A percentile compares a stretch with the other conserved stretches of the same genome.
phyloP scores from a whole-genome alignment of 305 asterid genomes.

The Striga hermonthica region DNA sequence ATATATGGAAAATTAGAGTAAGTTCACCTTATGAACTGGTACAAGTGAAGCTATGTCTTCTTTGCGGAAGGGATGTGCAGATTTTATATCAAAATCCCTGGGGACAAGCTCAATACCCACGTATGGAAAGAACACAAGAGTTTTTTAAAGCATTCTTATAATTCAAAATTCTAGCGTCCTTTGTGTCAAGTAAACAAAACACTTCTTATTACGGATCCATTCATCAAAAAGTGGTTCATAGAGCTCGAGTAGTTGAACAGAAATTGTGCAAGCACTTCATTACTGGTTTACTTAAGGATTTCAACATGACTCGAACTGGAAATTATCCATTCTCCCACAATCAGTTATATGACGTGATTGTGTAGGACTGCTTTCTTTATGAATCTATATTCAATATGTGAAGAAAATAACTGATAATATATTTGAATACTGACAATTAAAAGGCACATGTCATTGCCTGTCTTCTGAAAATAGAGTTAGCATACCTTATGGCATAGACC shows the following conservation, averaged over 20 bases:
- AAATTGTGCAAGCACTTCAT: neutral
- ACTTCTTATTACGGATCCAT: conserved; percentile 14
- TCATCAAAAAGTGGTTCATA: neutral
- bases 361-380: conserved; percentile 5
- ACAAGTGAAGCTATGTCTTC: conserved; percentile 87
- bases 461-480: conserved; percentile 29
- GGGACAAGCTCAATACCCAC: conserved; percentile 98
- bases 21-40: conserved; percentile 91
- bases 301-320: neutral
- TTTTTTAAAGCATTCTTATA: conserved; percentile 27
- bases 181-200: conserved; percentile 22
- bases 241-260: conserved; percentile 9
- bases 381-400: conserved; percentile 6
- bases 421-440: conserved; percentile 21
- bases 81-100: conserved; percentile 85
- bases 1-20: conserved; percentile 17
- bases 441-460: conserved; percentile 18
- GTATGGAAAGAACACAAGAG: conserved; percentile 41
- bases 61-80: conserved; percentile 72
- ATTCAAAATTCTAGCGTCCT: conserved; percentile 22
- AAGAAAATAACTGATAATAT: conserved; percentile 15
- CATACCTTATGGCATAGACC: conserved; percentile 97
- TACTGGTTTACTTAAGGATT: neutral
- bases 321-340: conserved; percentile 23
- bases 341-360: conserved; percentile 21